Base-by-base conservation (phyloP, 169 alveolate species). In the Cryptosporidium andersoni region DNA sequence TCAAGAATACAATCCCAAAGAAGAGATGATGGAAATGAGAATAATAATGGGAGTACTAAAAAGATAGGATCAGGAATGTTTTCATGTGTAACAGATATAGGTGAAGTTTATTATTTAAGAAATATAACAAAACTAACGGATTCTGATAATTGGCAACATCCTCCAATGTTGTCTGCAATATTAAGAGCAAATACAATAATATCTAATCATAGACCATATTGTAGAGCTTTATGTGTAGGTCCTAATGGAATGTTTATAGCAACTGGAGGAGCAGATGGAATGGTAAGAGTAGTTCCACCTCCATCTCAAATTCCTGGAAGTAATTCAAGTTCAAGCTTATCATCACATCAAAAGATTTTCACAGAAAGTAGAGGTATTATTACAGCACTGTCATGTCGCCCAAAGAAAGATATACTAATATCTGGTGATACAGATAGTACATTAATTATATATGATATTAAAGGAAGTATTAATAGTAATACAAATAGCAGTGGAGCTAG, bases 191-290 rank as follows among this genome's bases (percentile, higher is more conserved):
- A 58, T 42, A 43, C 63, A n/a, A 64, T 74, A 4, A 12, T 74
- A 25, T 74, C 85, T n/a, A 74, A 74, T 60, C 85, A 74, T n/a
- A 53, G 85, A 37, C 85, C 85, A 7, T 74, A 74, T 37, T 74
- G 85, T 42, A 74, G 85, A 42, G 85, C 85, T 45, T 45, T 74
- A 36, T 66, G 74, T 2, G 85, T 74, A 5, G 43, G 51, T 39
- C 85, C 85, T 2, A 74, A 74, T 9, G 85, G 85, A 3, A 60
- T 52, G 25, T 74, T 47, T 48, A 47, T 74, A 2, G 85, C 85
- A 9, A 74, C 85, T 2, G 85, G 85, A 56, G 85, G 85, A 74
- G 85, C 85, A 3, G 85, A 74, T n/a, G 85, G 85, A 2, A 74
- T 74, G 25, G 85, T 74, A 2, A 74, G 60, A n/a, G 60, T 74